Conservation (phyloP, 495 filamentous ascomycete genomes). For the Xeromyces bisporus region DNA sequence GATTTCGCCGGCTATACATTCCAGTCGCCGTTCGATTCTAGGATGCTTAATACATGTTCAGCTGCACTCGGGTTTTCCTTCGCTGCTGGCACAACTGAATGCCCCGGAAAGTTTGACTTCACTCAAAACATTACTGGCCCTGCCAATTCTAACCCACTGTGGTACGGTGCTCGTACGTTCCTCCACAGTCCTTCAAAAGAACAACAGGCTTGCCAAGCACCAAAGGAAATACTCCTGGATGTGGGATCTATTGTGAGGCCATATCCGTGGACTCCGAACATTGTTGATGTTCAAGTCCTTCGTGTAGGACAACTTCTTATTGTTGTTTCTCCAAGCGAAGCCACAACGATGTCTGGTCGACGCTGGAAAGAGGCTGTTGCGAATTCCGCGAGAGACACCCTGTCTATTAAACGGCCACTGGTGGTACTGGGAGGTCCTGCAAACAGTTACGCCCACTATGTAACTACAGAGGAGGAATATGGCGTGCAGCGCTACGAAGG, state of each 20-base stretch:
- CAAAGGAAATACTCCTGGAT: constrained; percentile 81
- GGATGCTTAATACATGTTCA: constrained; percentile 56
- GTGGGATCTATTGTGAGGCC: constrained; percentile 65
- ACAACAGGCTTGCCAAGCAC: constrained; percentile 60
- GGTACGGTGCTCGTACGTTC: constrained; percentile 56
- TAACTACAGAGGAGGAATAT: constrained; percentile 86
- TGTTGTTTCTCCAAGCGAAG: constrained; percentile 78
- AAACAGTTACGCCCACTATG: constrained; percentile 94
- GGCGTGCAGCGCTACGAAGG: constrained; percentile 84
- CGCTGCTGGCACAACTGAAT: constrained; percentile 86
- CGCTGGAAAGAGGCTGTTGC: constrained; percentile 78
- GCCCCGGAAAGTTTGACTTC: constrained; percentile 87
- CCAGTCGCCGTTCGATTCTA: constrained; percentile 53
- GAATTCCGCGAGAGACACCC: constrained; percentile 28
- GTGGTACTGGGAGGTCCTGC: constrained; percentile 87
- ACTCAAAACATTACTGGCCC: constrained; percentile 69
- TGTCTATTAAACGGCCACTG: constrained; percentile 38
- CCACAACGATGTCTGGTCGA: constrained; percentile 85
- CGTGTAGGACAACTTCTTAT: constrained; percentile 80
- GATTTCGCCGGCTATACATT: constrained; percentile 63
- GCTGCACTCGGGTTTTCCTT: constrained; percentile 92
- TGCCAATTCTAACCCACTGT: constrained; percentile 59
- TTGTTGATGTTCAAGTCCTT: constrained; percentile 81
- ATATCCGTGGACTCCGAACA: constrained; percentile 83
- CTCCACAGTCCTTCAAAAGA: constrained; percentile 55